A percentile compares a stretch with the other conserved stretches of the same genome.
Evolutionary conservation across 2,329 filamentous ascomycete species (phyloP).

Genomic region (Colletotrichum lupini): DNA sequence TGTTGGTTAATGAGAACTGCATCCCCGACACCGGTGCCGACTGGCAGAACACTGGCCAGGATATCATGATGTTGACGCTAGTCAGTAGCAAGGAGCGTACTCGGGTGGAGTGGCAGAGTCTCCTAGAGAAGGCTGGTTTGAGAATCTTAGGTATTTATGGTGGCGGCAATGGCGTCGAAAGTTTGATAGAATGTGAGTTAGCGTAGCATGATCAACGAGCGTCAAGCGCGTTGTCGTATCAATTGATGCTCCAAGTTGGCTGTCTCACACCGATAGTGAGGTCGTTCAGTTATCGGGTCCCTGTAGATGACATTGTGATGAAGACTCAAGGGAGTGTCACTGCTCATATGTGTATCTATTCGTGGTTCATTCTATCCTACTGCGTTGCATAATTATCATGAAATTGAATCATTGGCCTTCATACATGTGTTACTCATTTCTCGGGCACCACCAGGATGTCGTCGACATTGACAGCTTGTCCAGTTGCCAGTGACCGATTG

Average conservation of each 20-base stretch:
- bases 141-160: conserved; percentile 41
- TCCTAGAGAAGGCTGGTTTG: conserved; percentile 44
- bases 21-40: conserved; percentile 45
- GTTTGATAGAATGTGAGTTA: neutral
- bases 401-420: neutral
- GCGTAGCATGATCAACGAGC: neutral
- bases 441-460: conserved; percentile 55
- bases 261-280: no score
- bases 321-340: no score
- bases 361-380: neutral
- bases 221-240: no score
- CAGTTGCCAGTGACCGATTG: conserved; percentile 67
- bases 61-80: conserved; percentile 51
- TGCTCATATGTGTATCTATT: neutral
- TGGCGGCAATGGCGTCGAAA: neutral
- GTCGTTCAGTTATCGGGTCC: no score
- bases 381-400: neutral
- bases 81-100: conserved; percentile 49
- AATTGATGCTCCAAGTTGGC: no score
- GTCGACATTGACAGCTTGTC: conserved; percentile 66
- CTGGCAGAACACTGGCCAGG: conserved; percentile 50
- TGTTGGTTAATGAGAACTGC: conserved; percentile 47
- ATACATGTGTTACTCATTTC: neutral
- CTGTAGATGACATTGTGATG: neutral
- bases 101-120: conserved; percentile 45